A percentile compares a stretch with the other conserved stretches of the same genome.
phyloP scores from a whole-genome alignment of 2,329 filamentous ascomycete species.

The Monilinia laxa region DNA sequence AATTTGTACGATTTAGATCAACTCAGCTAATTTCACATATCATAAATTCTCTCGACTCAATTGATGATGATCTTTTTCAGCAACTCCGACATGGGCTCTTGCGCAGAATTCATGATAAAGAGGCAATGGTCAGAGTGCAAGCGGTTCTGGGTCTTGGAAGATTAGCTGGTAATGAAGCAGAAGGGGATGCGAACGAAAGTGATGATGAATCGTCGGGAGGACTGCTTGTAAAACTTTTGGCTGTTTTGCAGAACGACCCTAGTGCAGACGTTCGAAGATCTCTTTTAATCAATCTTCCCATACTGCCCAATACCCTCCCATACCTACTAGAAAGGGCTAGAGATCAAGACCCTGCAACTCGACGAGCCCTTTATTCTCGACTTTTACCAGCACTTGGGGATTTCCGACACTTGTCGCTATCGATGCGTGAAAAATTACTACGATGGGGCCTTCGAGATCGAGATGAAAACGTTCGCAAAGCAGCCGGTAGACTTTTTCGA shows the following conservation, averaged over 20 bases:
- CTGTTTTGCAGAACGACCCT: constrained; percentile 89
- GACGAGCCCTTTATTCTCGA: constrained; percentile 82
- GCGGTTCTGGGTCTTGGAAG: constrained; percentile 87
- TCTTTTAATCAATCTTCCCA: constrained; percentile 85
- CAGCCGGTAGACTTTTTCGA: constrained; percentile 83
- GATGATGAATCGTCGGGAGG: constrained; percentile 67
- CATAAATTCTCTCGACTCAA: constrained; percentile 86
- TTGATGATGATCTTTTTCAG: constrained; percentile 89
- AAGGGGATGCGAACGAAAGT: constrained; percentile 68
- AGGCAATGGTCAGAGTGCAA: constrained; percentile 86
- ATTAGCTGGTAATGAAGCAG: constrained; percentile 74
- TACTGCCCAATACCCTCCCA: constrained; percentile 77
- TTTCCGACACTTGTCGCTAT: constrained; percentile 88
- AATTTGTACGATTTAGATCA: constrained; percentile 83
- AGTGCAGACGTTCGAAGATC: constrained; percentile 90
- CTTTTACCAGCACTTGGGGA: constrained; percentile 87
- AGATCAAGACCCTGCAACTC: constrained; percentile 81
- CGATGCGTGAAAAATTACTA: constrained; percentile 91
- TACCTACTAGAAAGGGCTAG: constrained; percentile 87
- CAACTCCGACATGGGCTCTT: constrained; percentile 75
- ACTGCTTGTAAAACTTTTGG: constrained; percentile 77
- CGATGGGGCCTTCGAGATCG: constrained; percentile 92
- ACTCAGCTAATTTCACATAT: constrained; percentile 89
- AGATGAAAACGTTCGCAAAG: constrained; percentile 91
- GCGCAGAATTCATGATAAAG: constrained; percentile 89